Percentiles rank a stretch among this genome's conserved stretches.
phyloP scores from a whole-genome alignment of 2,329 filamentous ascomycete genomes.

The Fusarium sp. region DNA sequence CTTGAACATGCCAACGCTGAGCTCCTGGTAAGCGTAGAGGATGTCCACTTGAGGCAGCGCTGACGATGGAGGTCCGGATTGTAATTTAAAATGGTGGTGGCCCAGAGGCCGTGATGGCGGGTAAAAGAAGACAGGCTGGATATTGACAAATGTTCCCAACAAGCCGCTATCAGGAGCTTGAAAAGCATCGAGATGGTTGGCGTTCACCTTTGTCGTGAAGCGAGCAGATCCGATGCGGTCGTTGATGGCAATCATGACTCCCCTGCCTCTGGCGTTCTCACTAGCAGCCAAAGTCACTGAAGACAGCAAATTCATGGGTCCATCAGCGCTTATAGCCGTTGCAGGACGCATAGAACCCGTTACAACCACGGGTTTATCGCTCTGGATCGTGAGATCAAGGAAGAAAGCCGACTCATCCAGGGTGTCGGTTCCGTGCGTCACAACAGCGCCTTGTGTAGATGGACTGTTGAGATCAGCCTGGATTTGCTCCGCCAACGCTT shows the following conservation, averaged over 20 bases:
- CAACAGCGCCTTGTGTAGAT: conserved; percentile 60
- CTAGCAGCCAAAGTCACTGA: conserved; percentile 65
- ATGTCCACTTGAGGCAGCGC: conserved; percentile 65
- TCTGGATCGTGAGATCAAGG: conserved; percentile 65
- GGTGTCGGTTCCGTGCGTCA: conserved; percentile 74
- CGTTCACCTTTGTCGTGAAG: conserved; percentile 70
- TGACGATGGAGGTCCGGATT: conserved; percentile 22
- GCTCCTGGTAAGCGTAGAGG: conserved; percentile 64
- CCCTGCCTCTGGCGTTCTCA: conserved; percentile 57
- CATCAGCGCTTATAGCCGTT: conserved; percentile 70
- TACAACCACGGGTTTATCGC: conserved; percentile 66
- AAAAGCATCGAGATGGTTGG: conserved; percentile 72
- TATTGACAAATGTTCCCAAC: conserved; percentile 67
- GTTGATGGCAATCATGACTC: conserved; percentile 69
- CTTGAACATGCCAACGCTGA: conserved; percentile 58
- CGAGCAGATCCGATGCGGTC: conserved; percentile 67
- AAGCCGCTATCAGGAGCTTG: conserved; percentile 65
- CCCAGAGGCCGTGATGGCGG: conserved; percentile 59
- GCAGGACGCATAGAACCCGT: conserved; percentile 72
- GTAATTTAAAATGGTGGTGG: conserved; percentile 55
- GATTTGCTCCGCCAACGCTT: conserved; percentile 59
- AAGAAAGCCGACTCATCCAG: conserved; percentile 73
- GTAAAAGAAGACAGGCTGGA: conserved; percentile 69
- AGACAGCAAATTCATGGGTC: conserved; percentile 69
- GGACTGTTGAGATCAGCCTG: conserved; percentile 57